Percentiles rank a stretch among this genome's conserved stretches.
Conservation (phyloP, 768 basidiomycete species). For the Boletus pseudopeckii region DNA sequence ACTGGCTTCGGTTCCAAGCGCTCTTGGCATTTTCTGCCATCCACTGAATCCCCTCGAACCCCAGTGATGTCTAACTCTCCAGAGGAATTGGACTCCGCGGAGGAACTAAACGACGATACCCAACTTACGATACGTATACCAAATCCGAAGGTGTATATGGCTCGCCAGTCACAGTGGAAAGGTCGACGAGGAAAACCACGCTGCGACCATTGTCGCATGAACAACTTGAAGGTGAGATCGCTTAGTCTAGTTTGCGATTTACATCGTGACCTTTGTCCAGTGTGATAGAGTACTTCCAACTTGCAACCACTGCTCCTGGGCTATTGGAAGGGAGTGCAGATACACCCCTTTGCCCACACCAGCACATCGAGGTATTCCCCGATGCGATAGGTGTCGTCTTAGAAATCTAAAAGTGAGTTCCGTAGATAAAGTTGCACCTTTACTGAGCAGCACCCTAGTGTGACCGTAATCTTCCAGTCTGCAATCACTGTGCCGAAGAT, state of each 20-base stretch:
- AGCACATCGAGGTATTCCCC: slow-evolving; percentile 70
- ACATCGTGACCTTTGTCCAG: slow-evolving; percentile 33
- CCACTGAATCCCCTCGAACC: slow-evolving; percentile 8
- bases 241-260: background rate
- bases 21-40: slow-evolving; percentile 17
- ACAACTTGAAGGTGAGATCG: slow-evolving; percentile 63
- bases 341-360: slow-evolving; percentile 75
- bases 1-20: background rate
- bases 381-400: slow-evolving; percentile 67
- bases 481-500: slow-evolving; percentile 59
- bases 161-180: slow-evolving; percentile 70
- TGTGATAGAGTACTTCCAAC: slow-evolving; percentile 69
- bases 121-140: slow-evolving; percentile 65
- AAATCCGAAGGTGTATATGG: slow-evolving; percentile 64
- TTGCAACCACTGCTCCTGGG: slow-evolving; percentile 71
- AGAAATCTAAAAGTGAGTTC: slow-evolving; percentile 60
- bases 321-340: slow-evolving; percentile 59
- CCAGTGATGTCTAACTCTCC: slow-evolving; percentile 34
- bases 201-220: slow-evolving; percentile 68
- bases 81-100: slow-evolving; percentile 38
- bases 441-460: slow-evolving; percentile 41
- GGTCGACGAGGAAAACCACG: slow-evolving; percentile 72
- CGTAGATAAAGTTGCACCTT: background rate
- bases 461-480: slow-evolving; percentile 67
- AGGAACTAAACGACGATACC: slow-evolving; percentile 44